Base-by-base conservation (phyloP, 768 basidiomycete genomes). In the Gelatoporia subvermispora region DNA sequence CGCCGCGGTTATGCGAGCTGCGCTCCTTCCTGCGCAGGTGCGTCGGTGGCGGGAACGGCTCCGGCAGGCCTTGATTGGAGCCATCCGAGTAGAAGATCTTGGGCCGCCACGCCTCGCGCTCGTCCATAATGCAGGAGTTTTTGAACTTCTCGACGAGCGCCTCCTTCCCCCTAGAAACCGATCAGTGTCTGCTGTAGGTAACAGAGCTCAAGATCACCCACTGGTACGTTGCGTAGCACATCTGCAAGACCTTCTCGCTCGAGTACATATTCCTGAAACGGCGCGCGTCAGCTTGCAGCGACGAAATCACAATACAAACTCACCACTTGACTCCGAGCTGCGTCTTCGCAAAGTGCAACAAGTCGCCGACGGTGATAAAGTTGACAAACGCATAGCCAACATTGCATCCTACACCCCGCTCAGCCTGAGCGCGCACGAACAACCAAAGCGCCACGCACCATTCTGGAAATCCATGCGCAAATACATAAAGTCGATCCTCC, bases 161-260 rank as follows among this genome's bases (percentile, higher is more conserved):
- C 66, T 91, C 88, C 63, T 94, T 94, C 41, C 92, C 92, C 71
- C 88, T 87, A 58, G 21, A 7, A 13, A 31, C 5, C 28, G 28
- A 7, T 31, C 28, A 31, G 28, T 7, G 28, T 7, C 28, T 31
- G 28, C 28, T 7, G 28, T 7, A 5, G 5, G 13, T 13, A 13
- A 5, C 28, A 13, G 5, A 7, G 43, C 46, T 31, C 1, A 15
- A 18, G 25, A 44, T 25, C n/a, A 75, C 88, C 45, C 53, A 91
- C 90, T 93, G 91, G 60, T 89, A 92, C 56, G 90, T 93, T 3
- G 92, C 93, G 61, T 93, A 94, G 56, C 85, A 87, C 85, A 93
- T 90, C 59, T 93, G 86, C 45, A 93, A 67, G 8, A 92, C 83
- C 60, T 94, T 94, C 66, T 93, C 88, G 52, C 88, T 91, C 8